Evolutionary conservation across 2,329 filamentous ascomycete genomes (phyloP).

Genomic region (Alternaria dauci): DNA sequence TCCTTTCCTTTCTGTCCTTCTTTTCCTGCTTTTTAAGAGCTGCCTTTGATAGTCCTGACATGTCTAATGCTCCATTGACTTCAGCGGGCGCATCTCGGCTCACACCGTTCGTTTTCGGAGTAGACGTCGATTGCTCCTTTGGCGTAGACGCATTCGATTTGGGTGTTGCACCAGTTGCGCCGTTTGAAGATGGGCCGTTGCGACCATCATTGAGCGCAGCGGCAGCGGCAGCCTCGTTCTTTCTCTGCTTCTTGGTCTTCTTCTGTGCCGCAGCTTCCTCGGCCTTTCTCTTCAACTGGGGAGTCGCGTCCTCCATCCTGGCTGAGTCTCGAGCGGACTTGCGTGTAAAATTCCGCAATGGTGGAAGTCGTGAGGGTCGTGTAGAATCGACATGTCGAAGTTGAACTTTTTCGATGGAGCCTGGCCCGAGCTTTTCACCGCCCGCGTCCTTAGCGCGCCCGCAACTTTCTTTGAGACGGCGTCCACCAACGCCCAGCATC

Average conservation of each 20-base stretch:
- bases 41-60: constrained; percentile 12
- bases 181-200: constrained; percentile 25
- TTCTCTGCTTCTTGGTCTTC: constrained; percentile 41
- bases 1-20: constrained; percentile 21
- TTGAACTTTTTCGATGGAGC: constrained; percentile 31
- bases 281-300: constrained; percentile 44
- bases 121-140: constrained; percentile 19
- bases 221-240: constrained; percentile 28
- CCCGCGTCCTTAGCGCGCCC: constrained; percentile 37
- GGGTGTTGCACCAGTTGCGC: constrained; percentile 22
- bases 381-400: not conserved
- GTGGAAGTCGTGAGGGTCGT: constrained; percentile 5
- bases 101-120: constrained; percentile 20
- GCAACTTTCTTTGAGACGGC: constrained; percentile 47
- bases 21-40: constrained; percentile 18
- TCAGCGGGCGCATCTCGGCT: constrained; percentile 17
- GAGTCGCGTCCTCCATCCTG: constrained; percentile 37
- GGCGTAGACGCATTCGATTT: constrained; percentile 24
- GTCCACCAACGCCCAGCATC: constrained; percentile 26
- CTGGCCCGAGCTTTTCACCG: constrained; percentile 46
- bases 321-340: not conserved
- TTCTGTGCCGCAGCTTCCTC: constrained; percentile 40
- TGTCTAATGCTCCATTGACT: constrained; percentile 8
- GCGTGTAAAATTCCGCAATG: constrained; percentile 6
- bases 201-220: constrained; percentile 17